Evolutionary conservation across 257 asterid genomes (phyloP).

Genomic region (Gentiana macrophylla): DNA sequence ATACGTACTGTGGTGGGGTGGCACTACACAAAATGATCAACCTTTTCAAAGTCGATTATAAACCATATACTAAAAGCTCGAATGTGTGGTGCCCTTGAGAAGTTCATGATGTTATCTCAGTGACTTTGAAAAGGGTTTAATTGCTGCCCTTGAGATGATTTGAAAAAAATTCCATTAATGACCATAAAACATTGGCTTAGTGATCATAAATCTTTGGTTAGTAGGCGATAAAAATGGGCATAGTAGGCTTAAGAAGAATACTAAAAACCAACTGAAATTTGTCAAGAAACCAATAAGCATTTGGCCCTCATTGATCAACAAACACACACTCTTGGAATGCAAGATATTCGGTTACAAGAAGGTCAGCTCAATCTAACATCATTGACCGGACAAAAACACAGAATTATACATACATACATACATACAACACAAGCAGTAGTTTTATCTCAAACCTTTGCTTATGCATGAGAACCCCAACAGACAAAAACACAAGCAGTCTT

Average conservation of each 20-base stretch:
- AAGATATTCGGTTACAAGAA: neutral
- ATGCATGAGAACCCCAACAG: neutral
- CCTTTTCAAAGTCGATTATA: too few relatives aligned
- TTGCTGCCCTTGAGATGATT: neutral
- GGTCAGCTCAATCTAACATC: neutral
- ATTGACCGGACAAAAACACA: neutral
- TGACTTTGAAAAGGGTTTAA: too few relatives aligned
- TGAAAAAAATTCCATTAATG: neutral
- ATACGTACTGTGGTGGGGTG: neutral
- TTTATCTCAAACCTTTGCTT: slow-evolving; percentile 4
- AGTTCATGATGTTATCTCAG: too few relatives aligned
- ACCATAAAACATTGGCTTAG: neutral
- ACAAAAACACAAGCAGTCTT: neutral
- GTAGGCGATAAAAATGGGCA: too few relatives aligned
- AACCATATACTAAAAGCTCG: neutral
- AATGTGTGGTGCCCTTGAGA: neutral
- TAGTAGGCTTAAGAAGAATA: too few relatives aligned
- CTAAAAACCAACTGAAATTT: too few relatives aligned
- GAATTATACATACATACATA: neutral
- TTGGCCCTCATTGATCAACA: neutral
- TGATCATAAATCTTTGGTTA: neutral
- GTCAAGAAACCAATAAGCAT: neutral
- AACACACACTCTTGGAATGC: neutral
- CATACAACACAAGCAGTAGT: slow-evolving; percentile 1
- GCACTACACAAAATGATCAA: neutral